phyloP scores from a whole-genome alignment of 495 filamentous ascomycete genomes.

The Neurospora discreta region DNA sequence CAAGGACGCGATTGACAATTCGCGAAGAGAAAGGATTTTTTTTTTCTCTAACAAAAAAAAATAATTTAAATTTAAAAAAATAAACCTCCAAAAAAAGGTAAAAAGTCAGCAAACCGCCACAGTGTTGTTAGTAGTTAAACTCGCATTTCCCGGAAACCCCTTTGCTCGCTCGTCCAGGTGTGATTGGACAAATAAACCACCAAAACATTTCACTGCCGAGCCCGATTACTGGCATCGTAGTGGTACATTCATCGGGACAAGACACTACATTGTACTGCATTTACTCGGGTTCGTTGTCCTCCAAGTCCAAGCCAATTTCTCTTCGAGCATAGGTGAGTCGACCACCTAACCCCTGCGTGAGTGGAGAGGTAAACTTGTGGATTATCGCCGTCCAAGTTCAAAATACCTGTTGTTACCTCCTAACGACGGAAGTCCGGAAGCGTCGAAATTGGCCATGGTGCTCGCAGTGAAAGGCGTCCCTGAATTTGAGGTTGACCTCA shows the following conservation, averaged over 20 bases:
- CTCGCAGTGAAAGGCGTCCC: constrained; percentile 10
- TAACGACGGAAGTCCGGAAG: constrained; percentile 6
- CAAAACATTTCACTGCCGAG: neutral
- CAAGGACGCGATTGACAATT: neutral
- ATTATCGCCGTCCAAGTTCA: constrained; percentile 10
- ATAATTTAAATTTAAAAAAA: no score
- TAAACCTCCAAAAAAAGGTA: no score
- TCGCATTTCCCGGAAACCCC: neutral
- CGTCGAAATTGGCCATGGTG: constrained; percentile 15
- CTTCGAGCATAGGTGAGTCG: neutral
- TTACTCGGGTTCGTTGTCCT: neutral
- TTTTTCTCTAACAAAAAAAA: no score
- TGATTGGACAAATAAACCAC: neutral
- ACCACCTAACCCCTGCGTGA: neutral
- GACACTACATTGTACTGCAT: neutral
- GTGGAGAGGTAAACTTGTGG: neutral
- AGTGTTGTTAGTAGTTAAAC: neutral
- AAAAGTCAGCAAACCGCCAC: neutral
- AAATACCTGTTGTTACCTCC: constrained; percentile 14
- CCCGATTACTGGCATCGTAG: neutral
- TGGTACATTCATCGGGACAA: neutral
- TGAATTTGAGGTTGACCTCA: constrained; percentile 9
- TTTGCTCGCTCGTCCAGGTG: neutral
- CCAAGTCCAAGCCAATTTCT: neutral
- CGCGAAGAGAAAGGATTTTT: neutral